Evolutionary conservation across 768 basidiomycete genomes (phyloP).

Genomic region (Leccinellum luteum): DNA sequence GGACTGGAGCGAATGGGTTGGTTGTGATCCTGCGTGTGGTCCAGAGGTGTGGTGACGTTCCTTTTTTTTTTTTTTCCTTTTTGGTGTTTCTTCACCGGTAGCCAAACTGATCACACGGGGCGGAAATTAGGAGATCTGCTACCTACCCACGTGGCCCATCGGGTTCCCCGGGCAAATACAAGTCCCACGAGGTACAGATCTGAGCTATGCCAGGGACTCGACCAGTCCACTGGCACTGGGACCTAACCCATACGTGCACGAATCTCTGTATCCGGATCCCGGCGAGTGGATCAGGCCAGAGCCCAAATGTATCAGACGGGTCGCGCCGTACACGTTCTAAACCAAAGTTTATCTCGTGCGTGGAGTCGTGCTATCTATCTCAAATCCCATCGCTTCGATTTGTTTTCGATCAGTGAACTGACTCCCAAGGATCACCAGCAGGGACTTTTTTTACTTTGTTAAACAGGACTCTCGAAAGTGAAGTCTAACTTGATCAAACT

Average conservation of each 20-base stretch:
- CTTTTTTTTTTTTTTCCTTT: neutral
- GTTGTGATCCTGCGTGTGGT: conserved; percentile 44
- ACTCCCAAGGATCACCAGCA: neutral
- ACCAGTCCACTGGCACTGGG: neutral
- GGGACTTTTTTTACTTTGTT: neutral
- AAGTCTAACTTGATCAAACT: neutral
- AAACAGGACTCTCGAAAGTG: too few species aligned
- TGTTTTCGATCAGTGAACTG: neutral
- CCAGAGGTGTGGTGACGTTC: conserved; percentile 34
- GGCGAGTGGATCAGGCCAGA: conserved; percentile 11
- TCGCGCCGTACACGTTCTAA: conserved; percentile 1
- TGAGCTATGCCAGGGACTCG: neutral
- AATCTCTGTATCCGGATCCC: neutral
- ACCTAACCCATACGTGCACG: neutral
- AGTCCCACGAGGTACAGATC: neutral
- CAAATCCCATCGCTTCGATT: too few species aligned
- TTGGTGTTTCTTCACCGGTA: too few species aligned
- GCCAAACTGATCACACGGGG: neutral
- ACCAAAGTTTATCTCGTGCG: neutral
- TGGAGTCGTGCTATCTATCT: neutral
- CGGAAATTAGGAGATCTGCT: conserved; percentile 15
- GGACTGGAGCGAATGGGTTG: conserved; percentile 51
- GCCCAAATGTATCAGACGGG: conserved; percentile 11
- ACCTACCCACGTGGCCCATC: conserved; percentile 20
- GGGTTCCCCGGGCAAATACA: conserved; percentile 4